Base-by-base conservation (phyloP, 2,329 filamentous ascomycete genomes). In the Scedosporium boydii region DNA sequence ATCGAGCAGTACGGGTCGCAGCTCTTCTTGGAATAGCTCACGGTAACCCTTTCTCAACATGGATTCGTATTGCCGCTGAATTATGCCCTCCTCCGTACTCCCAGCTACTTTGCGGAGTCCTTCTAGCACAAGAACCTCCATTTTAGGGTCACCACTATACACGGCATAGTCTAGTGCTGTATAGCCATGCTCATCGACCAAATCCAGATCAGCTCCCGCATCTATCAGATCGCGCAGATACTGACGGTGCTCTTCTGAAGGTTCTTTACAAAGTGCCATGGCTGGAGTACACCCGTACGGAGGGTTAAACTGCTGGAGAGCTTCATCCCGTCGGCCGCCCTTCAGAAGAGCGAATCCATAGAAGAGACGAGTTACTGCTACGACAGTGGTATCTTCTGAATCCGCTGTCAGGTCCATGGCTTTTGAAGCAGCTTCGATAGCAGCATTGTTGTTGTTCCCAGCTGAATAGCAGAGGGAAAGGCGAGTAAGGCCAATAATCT, bases 251-350 rank as follows among this genome's bases (percentile, higher is more conserved):
- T 77, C 75, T 1, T 65, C 64, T 0, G 71, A 76, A 0, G 73
- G 73, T 62, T 77, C 75, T 61, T 73, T 76, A 66, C 70, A 73
- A 18, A 77, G 65, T 0, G 72, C 73, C 21, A 75, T 72, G n/a
- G 71, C 70, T 5, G 74, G 70, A 0, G 73, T 70, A 61, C 71
- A 72, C 0, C 61, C 62, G 12, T 65, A 62, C 0, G 63, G 60
- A 1, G 67, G 51, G 58, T 73, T 71, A 64, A 75, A 73, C 46
- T 71, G 68, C 16, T 58, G 21, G 42, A 71, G 59, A 1, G 73
- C 73, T 44, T 69, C 68, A 10, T 68, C 65, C 1, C 48, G 60
- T 27, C 67, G 65, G 0, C 70, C 70, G 5, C 66, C 59, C 2
- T 57, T 29, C 0, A 71, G 65, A 2, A 75, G 60, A 4, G 70